A percentile compares a stretch with the other conserved stretches of the same genome.
These are phyloP conservation scores for Flaveria ramosissima DNA, from an alignment of 129 eudicot species.

Conservation along the genomic window DNA sequence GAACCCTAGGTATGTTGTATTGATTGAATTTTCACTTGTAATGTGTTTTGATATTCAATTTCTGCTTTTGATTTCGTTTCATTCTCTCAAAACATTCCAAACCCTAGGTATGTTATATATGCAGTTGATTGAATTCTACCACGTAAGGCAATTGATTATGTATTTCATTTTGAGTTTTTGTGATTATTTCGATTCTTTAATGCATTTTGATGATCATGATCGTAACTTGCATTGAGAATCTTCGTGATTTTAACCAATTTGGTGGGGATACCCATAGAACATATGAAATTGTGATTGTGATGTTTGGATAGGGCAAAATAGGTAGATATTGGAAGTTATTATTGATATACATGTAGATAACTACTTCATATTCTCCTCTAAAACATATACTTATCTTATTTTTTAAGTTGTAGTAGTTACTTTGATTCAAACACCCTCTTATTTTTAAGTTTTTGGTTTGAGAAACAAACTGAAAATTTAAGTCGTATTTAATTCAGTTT, in stretches of 20 bases:
- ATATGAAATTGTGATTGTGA: constrained; percentile 2
- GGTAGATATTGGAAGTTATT: not conserved
- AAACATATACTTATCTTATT: not conserved
- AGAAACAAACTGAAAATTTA: constrained; percentile 16
- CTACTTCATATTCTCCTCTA: not conserved
- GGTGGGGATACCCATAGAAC: too few species aligned
- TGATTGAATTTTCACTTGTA: too few species aligned
- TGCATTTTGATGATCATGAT: not conserved
- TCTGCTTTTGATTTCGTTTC: too few species aligned
- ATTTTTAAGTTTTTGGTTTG: not conserved
- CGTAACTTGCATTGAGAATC: not conserved
- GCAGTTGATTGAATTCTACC: too few species aligned
- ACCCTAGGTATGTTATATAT: too few species aligned
- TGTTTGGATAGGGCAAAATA: not conserved
- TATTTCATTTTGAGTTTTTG: too few species aligned
- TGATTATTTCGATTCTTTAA: not conserved
- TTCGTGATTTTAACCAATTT: too few species aligned
- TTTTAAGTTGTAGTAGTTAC: not conserved
- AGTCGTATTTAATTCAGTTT: constrained; percentile 16
- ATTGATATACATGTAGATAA: not conserved
- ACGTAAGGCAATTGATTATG: too few species aligned
- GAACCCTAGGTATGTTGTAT: too few species aligned
- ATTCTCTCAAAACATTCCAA: too few species aligned
- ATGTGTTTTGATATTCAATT: not conserved
- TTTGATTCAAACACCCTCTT: not conserved